Evolutionary conservation across 2,329 filamentous ascomycete species (phyloP).

Genomic region (Neonectria hederae): DNA sequence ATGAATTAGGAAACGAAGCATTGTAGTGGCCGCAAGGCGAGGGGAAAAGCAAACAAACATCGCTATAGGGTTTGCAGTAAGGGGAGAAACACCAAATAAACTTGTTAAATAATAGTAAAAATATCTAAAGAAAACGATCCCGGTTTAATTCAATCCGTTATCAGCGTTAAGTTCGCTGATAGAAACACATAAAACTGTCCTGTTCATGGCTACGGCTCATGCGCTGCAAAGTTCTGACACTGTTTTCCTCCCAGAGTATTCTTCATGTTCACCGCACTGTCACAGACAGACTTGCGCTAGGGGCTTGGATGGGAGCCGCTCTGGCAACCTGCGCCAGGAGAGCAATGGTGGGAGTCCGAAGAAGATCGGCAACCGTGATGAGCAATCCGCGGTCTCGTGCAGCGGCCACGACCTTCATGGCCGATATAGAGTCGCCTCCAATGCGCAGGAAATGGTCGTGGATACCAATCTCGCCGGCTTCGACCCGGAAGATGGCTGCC

Average conservation of each 20-base stretch:
- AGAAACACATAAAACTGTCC: no score
- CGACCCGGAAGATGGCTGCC: slow-evolving; percentile 18
- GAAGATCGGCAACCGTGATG: slow-evolving; percentile 53
- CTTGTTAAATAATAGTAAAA: neutral
- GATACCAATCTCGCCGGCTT: slow-evolving; percentile 12
- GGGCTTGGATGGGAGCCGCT: slow-evolving; percentile 11
- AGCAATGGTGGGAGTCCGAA: slow-evolving; percentile 34
- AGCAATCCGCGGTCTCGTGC: slow-evolving; percentile 47
- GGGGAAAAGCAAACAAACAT: no score
- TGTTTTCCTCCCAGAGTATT: neutral
- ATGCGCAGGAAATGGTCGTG: slow-evolving; percentile 23
- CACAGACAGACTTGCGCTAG: neutral
- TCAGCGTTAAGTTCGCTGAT: no score
- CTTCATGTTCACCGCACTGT: neutral
- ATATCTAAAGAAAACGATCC: neutral
- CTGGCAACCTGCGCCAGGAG: neutral
- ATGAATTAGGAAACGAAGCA: no score
- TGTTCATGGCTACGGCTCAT: no score
- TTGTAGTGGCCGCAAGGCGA: neutral
- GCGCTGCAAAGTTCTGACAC: neutral
- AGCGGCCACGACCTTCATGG: slow-evolving; percentile 50
- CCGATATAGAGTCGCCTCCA: slow-evolving; percentile 22
- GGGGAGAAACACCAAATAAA: neutral
- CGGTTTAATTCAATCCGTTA: no score
- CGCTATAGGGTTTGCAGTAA: no score